Percentiles rank a stretch among this genome's conserved stretches.
Conservation (phyloP, 2,329 filamentous ascomycete genomes). For the Zymoseptoria ardabiliae region DNA sequence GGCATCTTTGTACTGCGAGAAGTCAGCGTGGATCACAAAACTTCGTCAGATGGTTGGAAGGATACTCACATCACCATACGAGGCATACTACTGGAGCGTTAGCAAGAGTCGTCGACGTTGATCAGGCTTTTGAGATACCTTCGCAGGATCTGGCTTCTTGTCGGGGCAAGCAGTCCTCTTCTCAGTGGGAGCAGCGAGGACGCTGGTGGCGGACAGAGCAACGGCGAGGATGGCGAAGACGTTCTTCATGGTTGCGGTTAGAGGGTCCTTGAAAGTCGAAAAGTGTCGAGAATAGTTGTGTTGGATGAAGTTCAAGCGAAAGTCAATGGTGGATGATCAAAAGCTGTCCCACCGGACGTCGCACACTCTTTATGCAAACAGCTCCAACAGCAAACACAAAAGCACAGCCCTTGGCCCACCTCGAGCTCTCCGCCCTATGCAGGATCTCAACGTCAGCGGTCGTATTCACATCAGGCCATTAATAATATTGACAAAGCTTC, state of each 20-base stretch:
- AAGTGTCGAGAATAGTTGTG: not conserved
- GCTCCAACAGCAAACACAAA: not conserved
- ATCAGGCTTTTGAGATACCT: conserved; percentile 1
- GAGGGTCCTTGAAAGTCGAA: not conserved
- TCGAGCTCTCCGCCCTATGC: not conserved
- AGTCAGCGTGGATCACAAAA: not conserved
- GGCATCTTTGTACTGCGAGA: no score
- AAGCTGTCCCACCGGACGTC: not conserved
- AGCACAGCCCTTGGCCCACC: not conserved
- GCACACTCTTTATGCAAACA: not conserved
- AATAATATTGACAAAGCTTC: not conserved
- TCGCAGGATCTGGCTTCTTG: conserved; percentile 2
- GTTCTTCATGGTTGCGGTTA: conserved; percentile 12
- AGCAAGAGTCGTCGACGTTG: not conserved
- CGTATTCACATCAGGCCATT: not conserved
- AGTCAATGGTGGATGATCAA: not conserved
- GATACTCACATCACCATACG: conserved; percentile 1
- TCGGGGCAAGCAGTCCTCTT: conserved; percentile 4
- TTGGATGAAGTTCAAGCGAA: not conserved
- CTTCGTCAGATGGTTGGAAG: not conserved
- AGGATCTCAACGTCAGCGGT: not conserved
- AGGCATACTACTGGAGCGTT: conserved; percentile 5
- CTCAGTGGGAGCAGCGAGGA: conserved; percentile 8
- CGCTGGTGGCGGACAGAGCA: conserved; percentile 7
- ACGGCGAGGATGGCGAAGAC: conserved; percentile 8